Conservation (phyloP, 2,329 filamentous ascomycete genomes). For the Mollisia scopiformis region DNA sequence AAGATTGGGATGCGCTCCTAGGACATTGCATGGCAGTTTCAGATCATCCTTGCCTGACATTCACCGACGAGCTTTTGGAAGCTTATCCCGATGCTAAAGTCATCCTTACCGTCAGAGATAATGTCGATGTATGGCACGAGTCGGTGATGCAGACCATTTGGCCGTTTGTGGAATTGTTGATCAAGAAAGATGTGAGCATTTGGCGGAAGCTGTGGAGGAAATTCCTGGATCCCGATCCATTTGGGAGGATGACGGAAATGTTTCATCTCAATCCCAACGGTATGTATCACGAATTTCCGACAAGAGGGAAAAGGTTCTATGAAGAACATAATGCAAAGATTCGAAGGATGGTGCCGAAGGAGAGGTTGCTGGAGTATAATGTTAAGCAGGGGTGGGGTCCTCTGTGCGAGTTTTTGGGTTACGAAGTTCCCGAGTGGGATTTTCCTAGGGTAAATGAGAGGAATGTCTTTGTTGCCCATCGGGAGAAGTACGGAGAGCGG, state of each 20-base stretch:
- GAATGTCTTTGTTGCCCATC: constrained; percentile 5
- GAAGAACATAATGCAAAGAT: constrained; percentile 17
- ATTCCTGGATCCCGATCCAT: constrained; percentile 66
- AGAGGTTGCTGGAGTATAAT: constrained; percentile 15
- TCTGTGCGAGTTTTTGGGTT: constrained; percentile 19
- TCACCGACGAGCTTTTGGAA: constrained; percentile 28
- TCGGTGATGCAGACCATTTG: constrained; percentile 9
- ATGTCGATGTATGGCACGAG: constrained; percentile 14
- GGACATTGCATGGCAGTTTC: constrained; percentile 34
- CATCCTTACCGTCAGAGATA: constrained; percentile 11
- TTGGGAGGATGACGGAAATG: constrained; percentile 35
- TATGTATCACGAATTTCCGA: constrained; percentile 13
- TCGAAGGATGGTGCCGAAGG: not conserved
- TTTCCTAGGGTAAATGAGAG: constrained; percentile 22
- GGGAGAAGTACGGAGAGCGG: not conserved
- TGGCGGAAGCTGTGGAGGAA: constrained; percentile 65
- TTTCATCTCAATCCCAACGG: constrained; percentile 12
- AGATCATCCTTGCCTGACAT: constrained; percentile 21
- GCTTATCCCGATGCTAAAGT: constrained; percentile 22
- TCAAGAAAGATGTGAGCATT: constrained; percentile 56
- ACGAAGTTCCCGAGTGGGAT: constrained; percentile 2
- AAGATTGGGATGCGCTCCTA: constrained; percentile 41
- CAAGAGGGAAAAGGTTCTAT: constrained; percentile 12
- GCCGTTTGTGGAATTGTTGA: constrained; percentile 61
- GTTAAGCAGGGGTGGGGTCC: constrained; percentile 21